Conservation (phyloP, 2,329 filamentous ascomycete species). For the Fusarium albidum region DNA sequence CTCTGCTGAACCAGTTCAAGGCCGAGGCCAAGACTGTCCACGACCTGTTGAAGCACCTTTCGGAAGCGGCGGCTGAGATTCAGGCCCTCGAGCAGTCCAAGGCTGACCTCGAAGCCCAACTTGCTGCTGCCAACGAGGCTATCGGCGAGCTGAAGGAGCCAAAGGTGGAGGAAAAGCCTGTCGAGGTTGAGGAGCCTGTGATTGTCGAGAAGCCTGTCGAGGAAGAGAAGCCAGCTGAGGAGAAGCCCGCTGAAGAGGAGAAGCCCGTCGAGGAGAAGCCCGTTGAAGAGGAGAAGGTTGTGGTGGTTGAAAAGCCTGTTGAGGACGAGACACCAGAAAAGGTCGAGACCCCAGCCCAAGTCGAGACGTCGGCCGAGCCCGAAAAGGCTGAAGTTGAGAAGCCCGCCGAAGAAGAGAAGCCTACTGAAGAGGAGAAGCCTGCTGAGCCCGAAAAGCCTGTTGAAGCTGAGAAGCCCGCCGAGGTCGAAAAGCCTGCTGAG, state of each 20-base stretch:
- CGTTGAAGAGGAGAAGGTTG: background rate
- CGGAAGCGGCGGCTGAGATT: constrained; percentile 15
- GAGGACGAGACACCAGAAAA: constrained; percentile 2
- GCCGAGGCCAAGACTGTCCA: constrained; percentile 22
- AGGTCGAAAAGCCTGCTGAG: background rate
- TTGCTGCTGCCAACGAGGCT: constrained; percentile 10
- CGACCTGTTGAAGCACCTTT: constrained; percentile 23
- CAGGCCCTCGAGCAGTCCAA: constrained; percentile 19
- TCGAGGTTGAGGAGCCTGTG: background rate
- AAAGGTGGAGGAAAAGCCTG: background rate
- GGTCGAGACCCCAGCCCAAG: too few species aligned
- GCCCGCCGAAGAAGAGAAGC: background rate
- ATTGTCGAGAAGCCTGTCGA: background rate
- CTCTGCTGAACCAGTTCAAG: constrained; percentile 17
- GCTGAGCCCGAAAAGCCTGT: background rate
- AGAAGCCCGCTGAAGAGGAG: background rate
- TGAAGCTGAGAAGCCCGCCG: constrained; percentile 1
- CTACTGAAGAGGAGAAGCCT: background rate
- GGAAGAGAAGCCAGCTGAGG: constrained; percentile 6
- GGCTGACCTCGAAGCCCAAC: constrained; percentile 12
- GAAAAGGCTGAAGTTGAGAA: background rate
- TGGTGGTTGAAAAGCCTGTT: background rate
- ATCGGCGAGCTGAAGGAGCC: constrained; percentile 1
- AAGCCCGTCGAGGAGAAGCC: background rate
- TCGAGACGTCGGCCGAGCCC: too few species aligned